Evolutionary conservation across 2,329 filamentous ascomycete species (phyloP).

Genomic region (Aspergillus piperis): DNA sequence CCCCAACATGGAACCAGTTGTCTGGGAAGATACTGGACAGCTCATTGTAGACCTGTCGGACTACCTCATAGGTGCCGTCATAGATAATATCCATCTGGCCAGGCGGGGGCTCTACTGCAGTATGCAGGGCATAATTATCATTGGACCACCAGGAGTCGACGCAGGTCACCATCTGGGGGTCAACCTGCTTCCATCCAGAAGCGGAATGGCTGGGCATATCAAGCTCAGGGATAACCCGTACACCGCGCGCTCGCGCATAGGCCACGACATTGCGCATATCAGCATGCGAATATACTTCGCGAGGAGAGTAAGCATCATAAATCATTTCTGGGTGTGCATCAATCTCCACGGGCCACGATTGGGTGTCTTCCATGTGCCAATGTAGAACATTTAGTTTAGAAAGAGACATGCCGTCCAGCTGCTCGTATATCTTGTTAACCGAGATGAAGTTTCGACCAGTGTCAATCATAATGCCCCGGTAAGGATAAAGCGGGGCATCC

Average conservation of each 20-base stretch:
- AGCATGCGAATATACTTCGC: constrained; percentile 49
- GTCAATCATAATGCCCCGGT: constrained; percentile 59
- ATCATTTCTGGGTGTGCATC: constrained; percentile 54
- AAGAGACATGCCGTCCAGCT: constrained; percentile 57
- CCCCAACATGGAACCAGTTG: constrained; percentile 58
- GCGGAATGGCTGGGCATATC: constrained; percentile 63
- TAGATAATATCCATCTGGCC: constrained; percentile 60
- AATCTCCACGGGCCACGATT: constrained; percentile 59
- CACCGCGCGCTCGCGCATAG: constrained; percentile 56
- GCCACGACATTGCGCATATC: constrained; percentile 49
- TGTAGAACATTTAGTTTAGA: constrained; percentile 61
- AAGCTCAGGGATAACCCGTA: constrained; percentile 63
- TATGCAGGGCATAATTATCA: constrained; percentile 56
- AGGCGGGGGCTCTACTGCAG: constrained; percentile 58
- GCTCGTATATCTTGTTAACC: constrained; percentile 54
- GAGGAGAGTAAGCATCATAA: constrained; percentile 55
- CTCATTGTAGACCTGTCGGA: constrained; percentile 57
- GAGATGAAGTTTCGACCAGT: constrained; percentile 58
- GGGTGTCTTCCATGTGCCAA: constrained; percentile 59
- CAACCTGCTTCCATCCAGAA: constrained; percentile 59
- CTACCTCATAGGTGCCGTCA: constrained; percentile 57
- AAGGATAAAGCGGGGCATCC: constrained; percentile 55
- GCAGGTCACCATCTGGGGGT: constrained; percentile 59
- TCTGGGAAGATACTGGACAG: constrained; percentile 54
- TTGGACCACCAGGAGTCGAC: constrained; percentile 63